Conservation (phyloP, 2,329 filamentous ascomycete genomes). For the Remersonia thermophila region DNA sequence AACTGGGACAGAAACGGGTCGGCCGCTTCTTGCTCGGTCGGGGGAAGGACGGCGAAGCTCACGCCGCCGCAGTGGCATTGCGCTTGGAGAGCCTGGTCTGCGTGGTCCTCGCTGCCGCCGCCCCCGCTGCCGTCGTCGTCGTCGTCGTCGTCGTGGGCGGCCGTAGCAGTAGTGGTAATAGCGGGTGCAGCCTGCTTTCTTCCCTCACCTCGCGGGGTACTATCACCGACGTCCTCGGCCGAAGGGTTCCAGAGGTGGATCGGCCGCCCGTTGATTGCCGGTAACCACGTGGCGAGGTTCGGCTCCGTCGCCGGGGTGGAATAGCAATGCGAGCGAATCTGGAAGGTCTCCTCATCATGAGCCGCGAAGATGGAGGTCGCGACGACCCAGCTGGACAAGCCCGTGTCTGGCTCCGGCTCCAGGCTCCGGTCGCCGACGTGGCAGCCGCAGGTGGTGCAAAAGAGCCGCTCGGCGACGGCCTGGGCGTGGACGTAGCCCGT, state of each 20-base stretch:
- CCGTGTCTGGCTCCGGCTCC: conserved; percentile 5
- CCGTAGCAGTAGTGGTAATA: conserved; percentile 14
- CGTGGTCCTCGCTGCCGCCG: conserved; percentile 21
- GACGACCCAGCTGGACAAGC: conserved; percentile 25
- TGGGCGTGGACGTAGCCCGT: conserved; percentile 24
- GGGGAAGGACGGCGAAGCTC: conserved; percentile 32
- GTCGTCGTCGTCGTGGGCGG: conserved; percentile 17
- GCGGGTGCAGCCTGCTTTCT: no score
- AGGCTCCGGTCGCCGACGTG: conserved; percentile 29
- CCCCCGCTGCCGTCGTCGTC: no score
- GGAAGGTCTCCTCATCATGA: conserved; percentile 25
- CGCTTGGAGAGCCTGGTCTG: conserved; percentile 29
- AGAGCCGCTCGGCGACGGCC: conserved; percentile 25
- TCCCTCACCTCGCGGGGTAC: no score
- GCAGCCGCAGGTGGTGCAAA: conserved; percentile 34
- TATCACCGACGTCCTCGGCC: conserved; percentile 17
- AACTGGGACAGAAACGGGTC: conserved; percentile 22
- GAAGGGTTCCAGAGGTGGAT: conserved; percentile 27
- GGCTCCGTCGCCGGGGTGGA: conserved; percentile 25
- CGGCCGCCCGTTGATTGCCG: conserved; percentile 20
- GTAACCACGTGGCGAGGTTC: conserved; percentile 27
- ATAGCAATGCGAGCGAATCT: conserved; percentile 25
- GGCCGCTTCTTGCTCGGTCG: conserved; percentile 20
- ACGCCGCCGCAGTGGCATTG: conserved; percentile 37
- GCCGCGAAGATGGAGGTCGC: conserved; percentile 28